Evolutionary conservation across 2,329 filamentous ascomycete species (phyloP).

Genomic region (Fusarium redolens): DNA sequence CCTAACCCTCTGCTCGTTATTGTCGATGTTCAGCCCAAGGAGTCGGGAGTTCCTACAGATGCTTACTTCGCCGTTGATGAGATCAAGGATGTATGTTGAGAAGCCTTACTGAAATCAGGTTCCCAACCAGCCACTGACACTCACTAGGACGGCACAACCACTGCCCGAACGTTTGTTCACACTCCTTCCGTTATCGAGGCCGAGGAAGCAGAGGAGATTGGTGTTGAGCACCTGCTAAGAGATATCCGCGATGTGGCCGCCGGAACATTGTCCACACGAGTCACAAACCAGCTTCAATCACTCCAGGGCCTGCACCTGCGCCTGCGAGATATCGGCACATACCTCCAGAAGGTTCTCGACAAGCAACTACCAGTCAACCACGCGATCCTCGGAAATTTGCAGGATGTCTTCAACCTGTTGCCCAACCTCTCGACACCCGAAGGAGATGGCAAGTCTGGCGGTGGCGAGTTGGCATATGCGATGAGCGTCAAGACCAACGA

Average conservation of each 20-base stretch:
- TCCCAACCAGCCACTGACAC: conserved; percentile 3
- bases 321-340: conserved; percentile 93
- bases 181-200: conserved; percentile 98
- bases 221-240: conserved; percentile 95
- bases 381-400: conserved; percentile 96
- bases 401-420: conserved; percentile 98
- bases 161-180: conserved; percentile 96
- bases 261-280: conserved; percentile 93
- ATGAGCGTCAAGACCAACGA: conserved; percentile 99
- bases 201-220: conserved; percentile 98
- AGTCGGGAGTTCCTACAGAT: conserved; percentile 96
- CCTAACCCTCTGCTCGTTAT: conserved; percentile 96
- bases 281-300: conserved; percentile 97
- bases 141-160: conserved; percentile 92
- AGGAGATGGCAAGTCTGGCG: conserved; percentile 70
- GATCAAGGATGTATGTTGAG: conserved; percentile 89
- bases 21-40: conserved; percentile 97
- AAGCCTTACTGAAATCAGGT: background rate
- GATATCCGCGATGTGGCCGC: conserved; percentile 99
- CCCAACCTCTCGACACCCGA: conserved; percentile 93
- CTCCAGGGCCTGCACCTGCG: conserved; percentile 95
- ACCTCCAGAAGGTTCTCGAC: conserved; percentile 95
- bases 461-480: conserved; percentile 89
- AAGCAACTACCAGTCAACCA: conserved; percentile 95
- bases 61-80: conserved; percentile 99